Base-by-base conservation (phyloP, 805 yeast genomes). In the Pichia thaimueangensis region DNA sequence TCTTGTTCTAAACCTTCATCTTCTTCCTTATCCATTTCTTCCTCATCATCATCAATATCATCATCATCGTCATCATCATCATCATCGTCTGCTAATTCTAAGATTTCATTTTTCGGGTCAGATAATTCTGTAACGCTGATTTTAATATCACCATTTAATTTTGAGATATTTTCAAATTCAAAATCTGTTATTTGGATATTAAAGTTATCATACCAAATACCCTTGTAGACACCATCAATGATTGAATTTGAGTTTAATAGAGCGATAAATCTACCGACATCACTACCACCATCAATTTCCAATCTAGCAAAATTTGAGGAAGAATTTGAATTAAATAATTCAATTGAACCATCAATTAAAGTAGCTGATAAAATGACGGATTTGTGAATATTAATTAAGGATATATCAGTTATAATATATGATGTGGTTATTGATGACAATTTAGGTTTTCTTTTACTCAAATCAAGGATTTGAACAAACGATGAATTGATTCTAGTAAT, bases 161-260 rank as follows among this genome's bases (percentile, higher is more conserved):
- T 53, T 54, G 57, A 45, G 46, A 61, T 20, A 51, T 60, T 47
- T 56, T 65, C 59, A 57, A 41, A 45, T 56, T 38, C 65, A 68
- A 50, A 68, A 35, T 52, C 54, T 4, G 57, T 52, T 19, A 53
- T 47, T 25, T 52, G 47, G 21, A 57, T 42, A 8, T 54, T 50
- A 34, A 44, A 54, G 3, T 57, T 56, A 41, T 58, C 61, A 39
- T 48, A 56, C 58, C 59, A 60, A 16, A 55, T 53, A 17, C 54
- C 63, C 16, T 42, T 49, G 20, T 39, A 47, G n/a, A 43, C 43
- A 16, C 34, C 41, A n/a, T 39, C 42, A 22, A 27, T 20, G 11
- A 35, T 25, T 8, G 15, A 30, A 22, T 32, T 35, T 12, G 45
- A 29, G 20, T 31, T 33, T 4, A 39, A 17, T 13, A 49, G 37